Percentiles rank a stretch among this genome's conserved stretches.
Evolutionary conservation across 768 basidiomycete species (phyloP).

Genomic region (Clavaria fumosa): DNA sequence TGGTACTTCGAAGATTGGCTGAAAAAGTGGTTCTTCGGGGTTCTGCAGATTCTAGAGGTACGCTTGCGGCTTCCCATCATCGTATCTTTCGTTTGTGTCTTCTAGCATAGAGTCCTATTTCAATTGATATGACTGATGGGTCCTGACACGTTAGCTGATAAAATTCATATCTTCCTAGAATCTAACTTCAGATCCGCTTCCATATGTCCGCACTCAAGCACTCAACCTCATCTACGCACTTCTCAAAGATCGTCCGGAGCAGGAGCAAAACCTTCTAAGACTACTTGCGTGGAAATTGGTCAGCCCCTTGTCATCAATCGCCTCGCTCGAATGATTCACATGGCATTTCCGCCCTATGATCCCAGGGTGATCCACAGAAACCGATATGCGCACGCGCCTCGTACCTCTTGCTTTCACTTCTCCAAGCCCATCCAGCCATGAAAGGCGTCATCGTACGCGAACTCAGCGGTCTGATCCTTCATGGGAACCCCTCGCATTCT

Average conservation of each 20-base stretch:
- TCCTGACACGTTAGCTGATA: too few species aligned
- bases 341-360: not conserved
- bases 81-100: too few species aligned
- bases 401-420: slow-evolving; percentile 73
- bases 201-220: slow-evolving; percentile 78
- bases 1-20: slow-evolving; percentile 98
- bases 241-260: slow-evolving; percentile 83
- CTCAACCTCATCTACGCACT: slow-evolving; percentile 66
- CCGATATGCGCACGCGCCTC: slow-evolving; percentile 82
- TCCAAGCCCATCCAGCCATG: slow-evolving; percentile 89
- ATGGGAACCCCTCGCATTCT: slow-evolving; percentile 31
- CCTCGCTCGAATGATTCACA: slow-evolving; percentile 15
- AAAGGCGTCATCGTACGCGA: slow-evolving; percentile 81
- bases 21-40: slow-evolving; percentile 90
- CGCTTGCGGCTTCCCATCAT: slow-evolving; percentile 8
- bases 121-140: too few species aligned
- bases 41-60: slow-evolving; percentile 85
- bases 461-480: slow-evolving; percentile 63
- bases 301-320: too few species aligned
- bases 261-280: slow-evolving; percentile 89
- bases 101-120: too few species aligned
- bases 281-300: slow-evolving; percentile 91
- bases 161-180: slow-evolving; percentile 27
- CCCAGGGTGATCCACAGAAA: slow-evolving; percentile 78
- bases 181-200: slow-evolving; percentile 69